These are phyloP conservation scores for Lunularia cruciata DNA, from an alignment of 225 moss, liverwort and hornwort species.

Conservation along the genomic window DNA sequence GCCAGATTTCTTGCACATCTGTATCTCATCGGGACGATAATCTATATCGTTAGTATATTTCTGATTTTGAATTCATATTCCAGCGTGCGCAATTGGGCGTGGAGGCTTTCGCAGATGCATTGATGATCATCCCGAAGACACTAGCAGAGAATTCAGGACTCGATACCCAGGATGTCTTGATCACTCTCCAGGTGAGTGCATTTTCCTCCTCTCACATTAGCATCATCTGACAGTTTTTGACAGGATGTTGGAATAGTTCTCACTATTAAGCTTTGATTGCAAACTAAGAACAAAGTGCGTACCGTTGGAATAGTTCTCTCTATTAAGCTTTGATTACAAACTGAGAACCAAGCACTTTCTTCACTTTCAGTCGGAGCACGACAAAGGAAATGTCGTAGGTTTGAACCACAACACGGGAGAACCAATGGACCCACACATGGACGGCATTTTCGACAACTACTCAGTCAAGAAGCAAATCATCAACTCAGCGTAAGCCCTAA, in stretches of 20 bases:
- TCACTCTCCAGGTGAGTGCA: constrained; percentile 57
- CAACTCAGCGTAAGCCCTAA: constrained; percentile 54
- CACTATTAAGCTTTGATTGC: too few species aligned
- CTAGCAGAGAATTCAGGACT: constrained; percentile 95
- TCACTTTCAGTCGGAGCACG: constrained; percentile 67
- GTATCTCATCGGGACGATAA: too few species aligned
- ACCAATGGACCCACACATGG: constrained; percentile 79
- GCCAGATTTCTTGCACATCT: too few species aligned
- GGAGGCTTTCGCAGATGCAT: constrained; percentile 88
- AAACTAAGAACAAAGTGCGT: too few species aligned
- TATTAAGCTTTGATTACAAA: too few species aligned
- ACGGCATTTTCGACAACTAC: constrained; percentile 92
- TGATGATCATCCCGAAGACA: constrained; percentile 88
- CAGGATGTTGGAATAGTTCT: not conserved
- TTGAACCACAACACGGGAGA: constrained; percentile 87
- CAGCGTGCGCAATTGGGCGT: constrained; percentile 83
- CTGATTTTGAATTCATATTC: constrained; percentile 8
- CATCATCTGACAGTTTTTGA: not conserved
- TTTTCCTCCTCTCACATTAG: not conserved
- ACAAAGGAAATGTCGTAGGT: constrained; percentile 83
- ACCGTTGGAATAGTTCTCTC: too few species aligned
- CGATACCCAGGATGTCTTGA: constrained; percentile 91
- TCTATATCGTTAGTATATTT: not conserved
- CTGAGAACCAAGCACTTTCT: too few species aligned
- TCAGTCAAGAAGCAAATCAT: constrained; percentile 94